phyloP scores from a whole-genome alignment of 768 basidiomycete species.

The Serendipita vermifera region DNA sequence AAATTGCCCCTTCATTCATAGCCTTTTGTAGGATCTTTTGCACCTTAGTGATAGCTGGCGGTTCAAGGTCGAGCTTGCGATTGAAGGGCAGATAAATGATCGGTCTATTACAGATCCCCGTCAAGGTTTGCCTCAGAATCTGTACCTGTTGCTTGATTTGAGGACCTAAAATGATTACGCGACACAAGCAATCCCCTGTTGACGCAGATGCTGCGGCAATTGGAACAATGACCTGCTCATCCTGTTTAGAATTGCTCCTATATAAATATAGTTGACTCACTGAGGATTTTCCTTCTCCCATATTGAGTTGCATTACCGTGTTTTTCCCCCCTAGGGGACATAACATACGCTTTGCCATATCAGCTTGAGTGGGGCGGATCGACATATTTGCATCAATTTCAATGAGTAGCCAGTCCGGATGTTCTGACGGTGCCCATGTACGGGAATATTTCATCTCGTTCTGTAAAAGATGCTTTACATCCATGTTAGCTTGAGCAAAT shows the following conservation, averaged over 20 bases:
- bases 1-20: constrained; percentile 27
- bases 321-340: constrained; percentile 26
- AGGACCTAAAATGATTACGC: constrained; percentile 38
- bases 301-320: constrained; percentile 38
- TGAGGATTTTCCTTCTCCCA: constrained; percentile 46
- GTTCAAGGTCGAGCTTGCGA: constrained; percentile 24
- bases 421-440: not conserved
- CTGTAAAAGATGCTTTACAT: not conserved
- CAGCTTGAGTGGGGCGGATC: constrained; percentile 31
- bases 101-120: constrained; percentile 34
- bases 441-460: not conserved
- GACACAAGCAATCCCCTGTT: constrained; percentile 31
- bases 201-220: constrained; percentile 30
- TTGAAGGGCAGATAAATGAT: constrained; percentile 41
- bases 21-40: constrained; percentile 26
- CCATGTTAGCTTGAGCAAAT: not conserved
- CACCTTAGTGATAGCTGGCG: constrained; percentile 11
- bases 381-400: constrained; percentile 37
- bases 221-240: constrained; percentile 35
- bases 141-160: constrained; percentile 38
- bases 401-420: not conserved
- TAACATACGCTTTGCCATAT: constrained; percentile 37
- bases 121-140: constrained; percentile 31
- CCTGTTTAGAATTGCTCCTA: not conserved
- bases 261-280: constrained; percentile 18